Percentiles rank a stretch among this genome's conserved stretches.
These are phyloP conservation scores for Lignosus rhinocerotis DNA, from an alignment of 1,284 basidiomycete species.

Conservation along the genomic window DNA sequence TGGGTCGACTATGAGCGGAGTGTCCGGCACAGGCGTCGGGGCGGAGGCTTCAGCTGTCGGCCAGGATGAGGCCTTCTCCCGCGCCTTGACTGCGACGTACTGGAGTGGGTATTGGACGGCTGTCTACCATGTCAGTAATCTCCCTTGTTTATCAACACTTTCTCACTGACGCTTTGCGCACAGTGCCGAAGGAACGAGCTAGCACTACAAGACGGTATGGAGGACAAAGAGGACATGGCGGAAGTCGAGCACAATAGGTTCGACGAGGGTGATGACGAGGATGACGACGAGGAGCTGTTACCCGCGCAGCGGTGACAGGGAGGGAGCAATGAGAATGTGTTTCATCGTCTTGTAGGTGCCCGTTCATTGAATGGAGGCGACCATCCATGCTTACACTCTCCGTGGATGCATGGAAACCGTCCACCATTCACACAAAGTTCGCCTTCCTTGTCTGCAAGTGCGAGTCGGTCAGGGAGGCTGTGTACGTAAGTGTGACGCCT, in stretches of 20 bases:
- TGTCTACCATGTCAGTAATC: slow-evolving; percentile 61
- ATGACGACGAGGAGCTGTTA: slow-evolving; percentile 33
- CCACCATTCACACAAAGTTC: not conserved
- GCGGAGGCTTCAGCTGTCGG: slow-evolving; percentile 43
- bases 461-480: not conserved
- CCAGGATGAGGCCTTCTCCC: slow-evolving; percentile 72
- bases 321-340: not conserved
- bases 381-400: slow-evolving; percentile 25
- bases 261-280: slow-evolving; percentile 24
- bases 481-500: too few relatives aligned
- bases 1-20: slow-evolving; percentile 20
- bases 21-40: slow-evolving; percentile 29
- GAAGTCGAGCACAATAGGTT: not conserved
- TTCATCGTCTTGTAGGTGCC: slow-evolving; percentile 16
- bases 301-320: slow-evolving; percentile 27
- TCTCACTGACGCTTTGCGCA: not conserved
- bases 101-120: slow-evolving; percentile 86
- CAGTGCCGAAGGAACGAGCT: slow-evolving; percentile 22
- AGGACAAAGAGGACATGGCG: not conserved
- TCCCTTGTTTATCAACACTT: not conserved
- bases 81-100: slow-evolving; percentile 75
- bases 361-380: slow-evolving; percentile 16
- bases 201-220: slow-evolving; percentile 6
- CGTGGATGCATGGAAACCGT: slow-evolving; percentile 14
- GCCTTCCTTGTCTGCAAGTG: not conserved